Percentiles rank a stretch among this genome's conserved stretches.
phyloP scores from a whole-genome alignment of 208 protist species.

The Naegleria gruberi region DNA sequence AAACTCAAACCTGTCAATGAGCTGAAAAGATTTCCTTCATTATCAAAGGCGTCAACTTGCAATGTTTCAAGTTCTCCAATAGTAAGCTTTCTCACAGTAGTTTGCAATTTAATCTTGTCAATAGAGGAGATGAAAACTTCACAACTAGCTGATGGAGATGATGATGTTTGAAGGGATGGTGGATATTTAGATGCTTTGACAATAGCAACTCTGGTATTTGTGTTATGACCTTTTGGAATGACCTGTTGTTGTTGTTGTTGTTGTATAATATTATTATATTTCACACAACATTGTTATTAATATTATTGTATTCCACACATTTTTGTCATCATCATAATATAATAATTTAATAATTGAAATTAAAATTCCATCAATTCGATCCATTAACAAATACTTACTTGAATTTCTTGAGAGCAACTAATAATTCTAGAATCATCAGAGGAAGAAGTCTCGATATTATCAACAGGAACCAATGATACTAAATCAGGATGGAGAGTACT shows the following conservation, averaged over 20 bases:
- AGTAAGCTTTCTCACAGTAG: slow-evolving; percentile 1
- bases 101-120: not conserved
- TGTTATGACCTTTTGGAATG: not conserved
- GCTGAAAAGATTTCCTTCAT: not conserved
- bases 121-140: slow-evolving; percentile 4
- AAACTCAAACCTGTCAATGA: not conserved
- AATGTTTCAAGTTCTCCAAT: not conserved
- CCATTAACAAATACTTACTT: not conserved
- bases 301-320: too few relatives aligned
- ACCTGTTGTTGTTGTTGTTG: not conserved
- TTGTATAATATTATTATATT: not conserved
- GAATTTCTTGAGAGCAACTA: not conserved
- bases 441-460: not conserved
- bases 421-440: not conserved
- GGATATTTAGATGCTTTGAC: not conserved
- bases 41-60: not conserved
- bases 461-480: not conserved
- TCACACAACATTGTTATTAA: too few relatives aligned
- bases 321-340: not conserved
- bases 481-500: not conserved
- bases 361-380: too few relatives aligned
- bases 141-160: not conserved
- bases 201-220: not conserved
- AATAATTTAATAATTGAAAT: too few relatives aligned
- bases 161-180: not conserved